A percentile compares a stretch with the other conserved stretches of the same genome.
phyloP scores from a whole-genome alignment of 129 eudicot species.

The Ambrosia artemisiifolia region DNA sequence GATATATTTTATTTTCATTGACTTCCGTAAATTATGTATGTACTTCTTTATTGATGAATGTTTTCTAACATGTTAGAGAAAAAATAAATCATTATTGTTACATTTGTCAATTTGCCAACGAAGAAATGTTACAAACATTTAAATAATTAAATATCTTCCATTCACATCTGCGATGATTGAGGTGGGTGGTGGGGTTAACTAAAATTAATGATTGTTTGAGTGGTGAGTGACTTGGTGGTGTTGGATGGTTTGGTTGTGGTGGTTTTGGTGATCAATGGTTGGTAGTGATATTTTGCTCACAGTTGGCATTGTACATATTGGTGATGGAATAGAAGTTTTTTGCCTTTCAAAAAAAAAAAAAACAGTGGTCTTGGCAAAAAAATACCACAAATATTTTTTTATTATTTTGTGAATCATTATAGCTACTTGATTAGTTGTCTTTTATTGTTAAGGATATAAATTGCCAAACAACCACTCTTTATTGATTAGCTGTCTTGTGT shows the following conservation, averaged over 20 bases:
- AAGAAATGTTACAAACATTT: background rate
- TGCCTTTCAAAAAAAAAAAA: too few relatives aligned
- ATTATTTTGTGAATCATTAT: background rate
- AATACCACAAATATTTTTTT: background rate
- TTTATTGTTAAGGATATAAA: background rate
- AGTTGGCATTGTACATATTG: too few relatives aligned
- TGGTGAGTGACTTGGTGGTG: conserved; percentile 9
- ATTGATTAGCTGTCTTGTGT: background rate
- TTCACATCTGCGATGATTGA: conserved; percentile 1
- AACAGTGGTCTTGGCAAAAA: background rate
- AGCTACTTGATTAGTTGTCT: background rate
- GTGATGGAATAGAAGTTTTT: too few relatives aligned
- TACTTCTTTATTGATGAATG: background rate
- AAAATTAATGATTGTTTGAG: background rate
- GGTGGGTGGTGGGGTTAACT: background rate
- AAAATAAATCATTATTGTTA: background rate
- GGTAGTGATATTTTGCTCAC: background rate
- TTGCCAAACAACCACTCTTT: background rate
- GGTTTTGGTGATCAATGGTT: conserved; percentile 9
- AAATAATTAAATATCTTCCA: background rate
- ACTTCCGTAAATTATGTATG: background rate
- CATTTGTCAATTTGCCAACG: background rate
- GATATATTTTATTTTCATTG: conserved; percentile 5
- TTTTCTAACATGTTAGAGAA: too few relatives aligned
- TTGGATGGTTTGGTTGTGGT: conserved; percentile 12